Evolutionary conservation across 768 basidiomycete species (phyloP), one percentile per base, ranked within the genome.

Genomic region (Mycena galopus): DNA sequence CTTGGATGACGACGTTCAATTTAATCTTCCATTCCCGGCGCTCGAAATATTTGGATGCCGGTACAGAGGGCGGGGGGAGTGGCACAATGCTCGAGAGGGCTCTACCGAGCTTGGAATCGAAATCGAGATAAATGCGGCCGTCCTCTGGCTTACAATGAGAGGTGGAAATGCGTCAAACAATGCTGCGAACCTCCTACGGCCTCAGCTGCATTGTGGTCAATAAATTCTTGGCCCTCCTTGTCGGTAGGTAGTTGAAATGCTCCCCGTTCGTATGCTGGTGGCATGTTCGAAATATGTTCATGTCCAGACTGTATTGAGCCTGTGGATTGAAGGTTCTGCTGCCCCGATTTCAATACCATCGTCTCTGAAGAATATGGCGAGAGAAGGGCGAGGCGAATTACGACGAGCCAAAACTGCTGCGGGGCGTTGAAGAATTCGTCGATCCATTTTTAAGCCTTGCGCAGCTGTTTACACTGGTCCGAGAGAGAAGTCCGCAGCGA

Each of bases 1-100:
- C 67, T 23, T 73, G 69, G 23, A 77, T 71, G 51, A 75, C 74
- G 27, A 77, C 75, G 37, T 71, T 75, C 25, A 75, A 66, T 42
- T 71, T 64, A 51, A 73, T 69, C 44, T 33, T 59, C 68, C 69
- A 69, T 1, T 74, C 65, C 29, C 64, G 50, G 9, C 64, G 73
- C n/a, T 66, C 58, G 11, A 53, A 5, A 44, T 29, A 17, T 32
- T 7, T 51, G 23, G 50, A 37, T 17, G 21, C 32, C 7, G 67
- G 67, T 2, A 63, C 42, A 30, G 56, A 67, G 5, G 33, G 32
- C 2, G 73, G 64, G 11, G 69, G 73, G 30, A 23, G 50, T 10
- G 73, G 68, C 47, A 74, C 50, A 35, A 66, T 47, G 35, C 37
- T 74, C 33, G 72, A 47, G 21, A 73, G 67, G 3, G 67, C 58